phyloP scores from a whole-genome alignment of 805 yeast genomes.

The Candida khao-thaluensis region DNA sequence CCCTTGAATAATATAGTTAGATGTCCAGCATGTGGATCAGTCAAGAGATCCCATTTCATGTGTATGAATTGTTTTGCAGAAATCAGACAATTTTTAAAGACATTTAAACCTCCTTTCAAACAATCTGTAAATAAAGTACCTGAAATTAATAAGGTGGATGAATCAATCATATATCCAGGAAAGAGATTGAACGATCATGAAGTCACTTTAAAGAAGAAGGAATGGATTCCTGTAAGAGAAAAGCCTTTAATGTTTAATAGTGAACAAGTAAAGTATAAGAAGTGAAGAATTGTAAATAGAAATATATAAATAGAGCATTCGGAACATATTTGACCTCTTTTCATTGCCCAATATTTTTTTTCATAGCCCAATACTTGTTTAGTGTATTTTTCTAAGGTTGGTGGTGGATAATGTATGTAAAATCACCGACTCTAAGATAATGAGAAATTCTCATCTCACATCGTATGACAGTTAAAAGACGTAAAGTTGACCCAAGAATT shows the following conservation, averaged over 20 bases:
- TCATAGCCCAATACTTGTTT: too few relatives aligned
- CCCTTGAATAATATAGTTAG: slow-evolving; percentile 74
- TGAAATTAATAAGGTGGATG: slow-evolving; percentile 60
- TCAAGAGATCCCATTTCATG: slow-evolving; percentile 83
- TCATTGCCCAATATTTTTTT: too few relatives aligned
- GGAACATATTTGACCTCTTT: too few relatives aligned
- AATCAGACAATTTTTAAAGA: slow-evolving; percentile 72
- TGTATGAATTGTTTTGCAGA: slow-evolving; percentile 92
- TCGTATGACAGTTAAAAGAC: slow-evolving; percentile 9
- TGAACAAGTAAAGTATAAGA: slow-evolving; percentile 22
- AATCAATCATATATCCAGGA: slow-evolving; percentile 70
- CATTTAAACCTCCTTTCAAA: slow-evolving; percentile 29
- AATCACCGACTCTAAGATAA: too few relatives aligned
- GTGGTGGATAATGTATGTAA: too few relatives aligned
- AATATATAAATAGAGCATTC: too few relatives aligned
- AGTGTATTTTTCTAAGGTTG: too few relatives aligned
- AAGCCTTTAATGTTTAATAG: slow-evolving; percentile 37
- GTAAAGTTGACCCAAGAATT: slow-evolving; percentile 13
- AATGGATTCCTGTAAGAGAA: slow-evolving; percentile 45
- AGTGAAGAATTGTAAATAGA: slow-evolving; percentile 7
- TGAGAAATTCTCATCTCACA: too few relatives aligned
- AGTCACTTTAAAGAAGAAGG: slow-evolving; percentile 33
- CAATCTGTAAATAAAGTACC: slow-evolving; percentile 8
- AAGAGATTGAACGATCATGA: slow-evolving; percentile 45
- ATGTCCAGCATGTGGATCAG: slow-evolving; percentile 95